phyloP scores from a whole-genome alignment of 2,329 filamentous ascomycete genomes.

The Coleophoma eucalyptorum region DNA sequence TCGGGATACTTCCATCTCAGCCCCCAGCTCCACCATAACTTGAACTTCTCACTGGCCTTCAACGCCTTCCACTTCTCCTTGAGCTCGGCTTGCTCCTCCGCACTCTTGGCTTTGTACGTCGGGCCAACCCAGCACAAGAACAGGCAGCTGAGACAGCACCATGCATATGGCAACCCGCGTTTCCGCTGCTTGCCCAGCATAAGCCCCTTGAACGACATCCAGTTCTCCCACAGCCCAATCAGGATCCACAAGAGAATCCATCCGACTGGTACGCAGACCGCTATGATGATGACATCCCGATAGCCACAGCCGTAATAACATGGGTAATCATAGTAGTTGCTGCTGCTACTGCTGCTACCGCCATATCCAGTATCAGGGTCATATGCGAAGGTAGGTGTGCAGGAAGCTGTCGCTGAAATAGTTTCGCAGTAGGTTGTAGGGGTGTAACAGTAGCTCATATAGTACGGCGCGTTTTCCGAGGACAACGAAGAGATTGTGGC shows the following conservation, averaged over 20 bases:
- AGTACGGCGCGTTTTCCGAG: conserved; percentile 5
- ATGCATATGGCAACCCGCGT: conserved; percentile 14
- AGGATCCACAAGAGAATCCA: conserved; percentile 13
- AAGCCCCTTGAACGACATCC: conserved; percentile 17
- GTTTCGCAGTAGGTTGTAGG: conserved; percentile 9
- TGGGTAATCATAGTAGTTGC: not conserved
- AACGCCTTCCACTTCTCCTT: conserved; percentile 12
- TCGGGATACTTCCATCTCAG: conserved; percentile 19
- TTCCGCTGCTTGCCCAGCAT: conserved; percentile 15
- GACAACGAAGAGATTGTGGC: conserved; percentile 7
- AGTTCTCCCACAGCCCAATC: conserved; percentile 12
- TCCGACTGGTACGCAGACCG: conserved; percentile 9
- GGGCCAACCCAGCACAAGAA: conserved; percentile 15
- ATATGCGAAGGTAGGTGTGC: conserved; percentile 6
- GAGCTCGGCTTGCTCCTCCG: conserved; percentile 13
- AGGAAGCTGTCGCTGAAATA: conserved; percentile 4
- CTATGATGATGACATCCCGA: conserved; percentile 6
- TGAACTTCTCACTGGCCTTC: conserved; percentile 11
- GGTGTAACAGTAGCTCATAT: conserved; percentile 9
- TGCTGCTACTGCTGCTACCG: not conserved
- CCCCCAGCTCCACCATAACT: conserved; percentile 17
- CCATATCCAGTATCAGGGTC: not conserved
- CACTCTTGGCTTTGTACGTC: conserved; percentile 16
- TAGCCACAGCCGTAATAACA: conserved; percentile 3
- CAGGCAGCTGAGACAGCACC: conserved; percentile 13